Evolutionary conservation across 805 yeast species (phyloP).

Genomic region (Starmerella vaccinii): DNA sequence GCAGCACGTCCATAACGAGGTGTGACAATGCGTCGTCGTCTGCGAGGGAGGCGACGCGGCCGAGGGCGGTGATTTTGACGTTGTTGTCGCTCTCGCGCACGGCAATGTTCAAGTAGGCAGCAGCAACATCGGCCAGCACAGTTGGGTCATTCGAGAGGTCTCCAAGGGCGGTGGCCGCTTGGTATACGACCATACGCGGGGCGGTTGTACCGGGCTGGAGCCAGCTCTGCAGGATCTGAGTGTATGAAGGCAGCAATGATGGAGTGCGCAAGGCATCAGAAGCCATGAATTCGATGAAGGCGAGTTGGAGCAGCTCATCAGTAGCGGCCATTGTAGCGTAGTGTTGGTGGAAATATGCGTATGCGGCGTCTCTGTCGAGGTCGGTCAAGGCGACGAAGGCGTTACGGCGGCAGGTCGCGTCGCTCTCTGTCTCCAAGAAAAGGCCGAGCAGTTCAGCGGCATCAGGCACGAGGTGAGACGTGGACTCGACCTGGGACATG

Average conservation of each 20-base stretch:
- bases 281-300: constrained; percentile 83
- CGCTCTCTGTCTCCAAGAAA: constrained; percentile 73
- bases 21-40: constrained; percentile 80
- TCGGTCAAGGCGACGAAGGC: constrained; percentile 82
- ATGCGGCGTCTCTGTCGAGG: constrained; percentile 74
- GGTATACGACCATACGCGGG: constrained; percentile 55
- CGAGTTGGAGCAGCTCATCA: constrained; percentile 78
- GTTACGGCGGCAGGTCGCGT: constrained; percentile 88
- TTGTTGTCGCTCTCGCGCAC: constrained; percentile 90
- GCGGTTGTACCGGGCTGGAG: constrained; percentile 29
- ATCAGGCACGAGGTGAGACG: constrained; percentile 86
- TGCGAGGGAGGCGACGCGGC: constrained; percentile 69
- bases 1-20: constrained; percentile 70
- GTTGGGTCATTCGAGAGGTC: constrained; percentile 47
- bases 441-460: constrained; percentile 75
- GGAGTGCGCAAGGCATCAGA: constrained; percentile 60
- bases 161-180: constrained; percentile 77
- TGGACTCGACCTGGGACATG: constrained; percentile 52
- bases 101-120: constrained; percentile 78
- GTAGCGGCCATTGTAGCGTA: constrained; percentile 47
- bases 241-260: constrained; percentile 58
- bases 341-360: constrained; percentile 67
- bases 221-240: constrained; percentile 60
- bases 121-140: constrained; percentile 67
- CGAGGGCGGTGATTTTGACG: constrained; percentile 83